phyloP scores from a whole-genome alignment of 2,329 filamentous ascomycete genomes.

The Diaporthe caulivora region DNA sequence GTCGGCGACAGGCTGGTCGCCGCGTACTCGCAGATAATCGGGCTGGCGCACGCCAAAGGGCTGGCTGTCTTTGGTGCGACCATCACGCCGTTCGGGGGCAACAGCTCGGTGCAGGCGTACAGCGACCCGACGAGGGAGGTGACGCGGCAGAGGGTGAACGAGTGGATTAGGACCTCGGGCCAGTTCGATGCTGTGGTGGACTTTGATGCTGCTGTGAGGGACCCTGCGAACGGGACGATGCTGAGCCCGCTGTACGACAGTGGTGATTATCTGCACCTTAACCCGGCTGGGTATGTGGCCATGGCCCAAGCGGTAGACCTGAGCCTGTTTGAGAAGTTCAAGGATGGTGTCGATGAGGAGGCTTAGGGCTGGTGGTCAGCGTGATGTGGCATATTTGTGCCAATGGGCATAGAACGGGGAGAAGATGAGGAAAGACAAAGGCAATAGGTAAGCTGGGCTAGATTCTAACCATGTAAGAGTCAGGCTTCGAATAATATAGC shows the following conservation, averaged over 20 bases:
- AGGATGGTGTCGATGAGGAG: conserved; percentile 44
- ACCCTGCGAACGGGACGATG: conserved; percentile 58
- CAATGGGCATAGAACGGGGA: not conserved
- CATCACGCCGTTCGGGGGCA: conserved; percentile 55
- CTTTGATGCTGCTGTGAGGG: conserved; percentile 68
- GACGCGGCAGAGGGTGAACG: conserved; percentile 67
- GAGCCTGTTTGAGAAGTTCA: conserved; percentile 57
- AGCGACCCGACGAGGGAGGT: conserved; percentile 63
- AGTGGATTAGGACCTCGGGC: conserved; percentile 66
- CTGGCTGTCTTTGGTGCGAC: conserved; percentile 71
- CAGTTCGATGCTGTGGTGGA: conserved; percentile 72
- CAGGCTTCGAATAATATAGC: not conserved
- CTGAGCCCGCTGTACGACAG: conserved; percentile 62
- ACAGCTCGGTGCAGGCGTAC: conserved; percentile 60
- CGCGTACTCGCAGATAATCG: conserved; percentile 68
- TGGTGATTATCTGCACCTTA: conserved; percentile 73
- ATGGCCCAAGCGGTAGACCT: conserved; percentile 69
- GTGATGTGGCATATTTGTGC: not conserved
- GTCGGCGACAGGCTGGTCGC: conserved; percentile 63
- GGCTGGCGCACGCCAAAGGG: conserved; percentile 63
- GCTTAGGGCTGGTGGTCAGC: conserved; percentile 1
- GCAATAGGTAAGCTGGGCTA: not conserved
- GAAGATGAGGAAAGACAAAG: not conserved
- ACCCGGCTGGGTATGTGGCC: conserved; percentile 64
- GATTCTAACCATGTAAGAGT: not conserved